These are phyloP conservation scores for Rhizopogon vesiculosus DNA, from an alignment of 768 basidiomycete species.

Conservation along the genomic window DNA sequence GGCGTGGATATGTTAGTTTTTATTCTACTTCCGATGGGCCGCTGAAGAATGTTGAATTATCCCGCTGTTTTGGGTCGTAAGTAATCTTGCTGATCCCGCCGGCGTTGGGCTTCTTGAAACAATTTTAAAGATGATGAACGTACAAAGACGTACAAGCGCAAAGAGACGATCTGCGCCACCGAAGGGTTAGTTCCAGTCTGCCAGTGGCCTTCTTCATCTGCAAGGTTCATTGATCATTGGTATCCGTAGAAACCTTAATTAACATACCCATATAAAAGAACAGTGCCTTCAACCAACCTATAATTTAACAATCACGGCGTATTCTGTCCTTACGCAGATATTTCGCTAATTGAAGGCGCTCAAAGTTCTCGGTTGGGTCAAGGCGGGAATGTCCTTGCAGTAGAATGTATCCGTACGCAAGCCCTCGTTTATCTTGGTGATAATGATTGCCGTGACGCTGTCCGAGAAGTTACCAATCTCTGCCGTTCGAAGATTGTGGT, in stretches of 20 bases:
- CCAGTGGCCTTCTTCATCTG: constrained; percentile 26
- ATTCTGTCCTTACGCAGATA: constrained; percentile 30
- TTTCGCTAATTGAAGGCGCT: too few relatives aligned
- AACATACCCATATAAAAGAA: neutral
- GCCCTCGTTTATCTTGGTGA: too few relatives aligned
- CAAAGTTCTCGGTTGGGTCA: too few relatives aligned
- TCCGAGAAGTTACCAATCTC: too few relatives aligned
- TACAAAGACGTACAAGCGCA: constrained; percentile 37
- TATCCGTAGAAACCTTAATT: constrained; percentile 20
- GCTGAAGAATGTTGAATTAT: constrained; percentile 72
- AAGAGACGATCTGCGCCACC: constrained; percentile 54
- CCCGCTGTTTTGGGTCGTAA: constrained; percentile 70
- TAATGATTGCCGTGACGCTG: too few relatives aligned
- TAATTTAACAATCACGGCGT: constrained; percentile 58
- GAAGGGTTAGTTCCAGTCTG: constrained; percentile 26
- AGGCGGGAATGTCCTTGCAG: too few relatives aligned
- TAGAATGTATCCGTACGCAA: too few relatives aligned
- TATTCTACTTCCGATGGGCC: constrained; percentile 12
- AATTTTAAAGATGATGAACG: constrained; percentile 18
- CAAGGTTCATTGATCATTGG: constrained; percentile 17
- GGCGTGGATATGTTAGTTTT: too few relatives aligned
- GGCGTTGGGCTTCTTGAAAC: constrained; percentile 54
- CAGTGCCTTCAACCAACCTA: constrained; percentile 29
- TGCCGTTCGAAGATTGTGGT: too few relatives aligned
- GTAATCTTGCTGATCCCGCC: constrained; percentile 71